Conservation (phyloP, 2,329 filamentous ascomycete genomes). For the Sodiomyces alkalinus region DNA sequence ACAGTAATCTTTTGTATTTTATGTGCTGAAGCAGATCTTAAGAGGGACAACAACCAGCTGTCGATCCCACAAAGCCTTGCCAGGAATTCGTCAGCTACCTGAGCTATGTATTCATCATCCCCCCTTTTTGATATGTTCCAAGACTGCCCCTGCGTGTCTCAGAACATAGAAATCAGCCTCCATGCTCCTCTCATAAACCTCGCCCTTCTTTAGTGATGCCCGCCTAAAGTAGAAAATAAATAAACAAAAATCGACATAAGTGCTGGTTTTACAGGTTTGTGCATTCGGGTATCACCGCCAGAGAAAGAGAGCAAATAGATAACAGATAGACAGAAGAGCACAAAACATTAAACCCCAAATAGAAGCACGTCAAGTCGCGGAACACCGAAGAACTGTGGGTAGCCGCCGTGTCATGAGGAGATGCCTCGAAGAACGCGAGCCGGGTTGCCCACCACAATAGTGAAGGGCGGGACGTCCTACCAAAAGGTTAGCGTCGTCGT, state of each 20-base stretch:
- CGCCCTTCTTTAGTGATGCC: not conserved
- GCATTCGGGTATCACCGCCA: conserved; percentile 8
- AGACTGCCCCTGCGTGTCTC: not conserved
- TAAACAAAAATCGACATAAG: not conserved
- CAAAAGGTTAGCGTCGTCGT: not conserved
- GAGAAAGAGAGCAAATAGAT: conserved; percentile 1
- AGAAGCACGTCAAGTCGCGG: not conserved
- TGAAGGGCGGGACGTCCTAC: conserved; percentile 50
- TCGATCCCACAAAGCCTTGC: no score
- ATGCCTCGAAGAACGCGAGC: conserved; percentile 37
- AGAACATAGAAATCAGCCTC: not conserved
- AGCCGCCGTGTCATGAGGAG: conserved; percentile 4
- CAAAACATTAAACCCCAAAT: no score
- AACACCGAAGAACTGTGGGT: not conserved
- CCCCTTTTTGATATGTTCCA: not conserved
- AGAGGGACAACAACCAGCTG: not conserved
- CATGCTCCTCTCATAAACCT: not conserved
- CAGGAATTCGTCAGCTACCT: no score
- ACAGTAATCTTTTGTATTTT: no score
- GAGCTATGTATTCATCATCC: no score
- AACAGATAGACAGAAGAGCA: conserved; percentile 1
- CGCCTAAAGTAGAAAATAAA: not conserved
- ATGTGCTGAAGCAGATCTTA: not conserved
- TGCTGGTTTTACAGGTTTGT: not conserved
- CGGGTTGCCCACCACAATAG: conserved; percentile 56